phyloP scores from a whole-genome alignment of 2,329 filamentous ascomycete genomes.

The Bipolaris cookei region DNA sequence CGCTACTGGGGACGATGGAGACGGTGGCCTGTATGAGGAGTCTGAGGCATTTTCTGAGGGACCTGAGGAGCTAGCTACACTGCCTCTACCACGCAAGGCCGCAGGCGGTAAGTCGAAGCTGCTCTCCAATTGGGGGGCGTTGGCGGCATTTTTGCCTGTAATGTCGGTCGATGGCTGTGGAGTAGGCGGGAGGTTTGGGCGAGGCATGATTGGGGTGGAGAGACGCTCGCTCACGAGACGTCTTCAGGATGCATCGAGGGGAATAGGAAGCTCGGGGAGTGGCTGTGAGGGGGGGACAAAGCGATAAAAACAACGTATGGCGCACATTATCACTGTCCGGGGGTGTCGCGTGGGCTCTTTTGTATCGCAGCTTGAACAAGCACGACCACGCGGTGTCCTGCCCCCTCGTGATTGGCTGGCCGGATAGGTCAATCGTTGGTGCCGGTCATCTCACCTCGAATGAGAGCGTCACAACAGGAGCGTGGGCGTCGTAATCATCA shows the following conservation, averaged over 20 bases:
- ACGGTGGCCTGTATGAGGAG: slow-evolving; percentile 59
- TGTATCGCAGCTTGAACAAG: slow-evolving; percentile 28
- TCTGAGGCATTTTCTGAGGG: slow-evolving; percentile 57
- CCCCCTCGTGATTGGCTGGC: slow-evolving; percentile 30
- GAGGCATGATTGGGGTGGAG: slow-evolving; percentile 64
- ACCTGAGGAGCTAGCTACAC: slow-evolving; percentile 54
- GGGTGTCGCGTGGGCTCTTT: slow-evolving; percentile 41
- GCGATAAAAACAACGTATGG: slow-evolving; percentile 14
- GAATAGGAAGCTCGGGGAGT: slow-evolving; percentile 6
- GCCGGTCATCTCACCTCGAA: slow-evolving; percentile 31
- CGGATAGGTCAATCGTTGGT: slow-evolving; percentile 4
- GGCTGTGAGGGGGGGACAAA: slow-evolving; percentile 19
- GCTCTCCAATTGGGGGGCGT: slow-evolving; percentile 67
- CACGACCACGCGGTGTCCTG: slow-evolving; percentile 26
- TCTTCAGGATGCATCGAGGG: slow-evolving; percentile 16
- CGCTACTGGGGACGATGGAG: slow-evolving; percentile 48
- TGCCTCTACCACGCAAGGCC: slow-evolving; percentile 62
- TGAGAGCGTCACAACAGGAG: slow-evolving; percentile 32
- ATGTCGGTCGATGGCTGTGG: slow-evolving; percentile 83
- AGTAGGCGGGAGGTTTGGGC: slow-evolving; percentile 71
- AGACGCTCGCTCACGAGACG: slow-evolving; percentile 30
- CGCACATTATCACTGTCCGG: slow-evolving; percentile 30
- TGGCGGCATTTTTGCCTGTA: slow-evolving; percentile 70
- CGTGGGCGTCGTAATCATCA: slow-evolving; percentile 30
- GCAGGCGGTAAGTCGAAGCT: slow-evolving; percentile 80